Percentiles rank a stretch among this genome's conserved stretches.
phyloP scores from a whole-genome alignment of 2,329 filamentous ascomycete species.

The Cercospora nicotianae region DNA sequence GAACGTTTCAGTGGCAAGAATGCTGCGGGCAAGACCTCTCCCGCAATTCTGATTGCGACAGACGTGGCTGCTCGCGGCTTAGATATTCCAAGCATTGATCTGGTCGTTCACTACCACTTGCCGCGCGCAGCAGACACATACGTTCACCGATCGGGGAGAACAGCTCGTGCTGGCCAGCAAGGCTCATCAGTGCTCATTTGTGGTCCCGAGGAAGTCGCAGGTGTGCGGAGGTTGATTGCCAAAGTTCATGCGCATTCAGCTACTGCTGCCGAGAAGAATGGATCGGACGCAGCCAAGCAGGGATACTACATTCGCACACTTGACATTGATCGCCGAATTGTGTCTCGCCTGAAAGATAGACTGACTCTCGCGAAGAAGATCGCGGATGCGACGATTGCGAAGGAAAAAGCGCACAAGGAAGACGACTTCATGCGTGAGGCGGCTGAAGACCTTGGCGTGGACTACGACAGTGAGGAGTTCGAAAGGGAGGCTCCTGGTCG shows the following conservation, averaged over 20 bases:
- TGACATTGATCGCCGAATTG: conserved; percentile 78
- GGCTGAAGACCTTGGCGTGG: conserved; percentile 89
- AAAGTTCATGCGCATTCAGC: conserved; percentile 74
- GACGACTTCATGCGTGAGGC: conserved; percentile 81
- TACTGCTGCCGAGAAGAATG: conserved; percentile 42
- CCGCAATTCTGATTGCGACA: conserved; percentile 76
- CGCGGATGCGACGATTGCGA: conserved; percentile 77
- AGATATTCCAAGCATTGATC: conserved; percentile 85
- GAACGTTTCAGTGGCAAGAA: conserved; percentile 70
- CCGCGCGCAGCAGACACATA: conserved; percentile 90
- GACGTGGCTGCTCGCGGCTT: conserved; percentile 92
- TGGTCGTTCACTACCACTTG: conserved; percentile 93
- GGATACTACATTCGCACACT: conserved; percentile 74
- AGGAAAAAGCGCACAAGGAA: conserved; percentile 80
- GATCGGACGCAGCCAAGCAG: conserved; percentile 49
- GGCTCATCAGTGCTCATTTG: conserved; percentile 88
- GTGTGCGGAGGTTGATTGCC: conserved; percentile 77
- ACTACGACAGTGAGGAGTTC: conserved; percentile 88
- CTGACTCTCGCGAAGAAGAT: conserved; percentile 82
- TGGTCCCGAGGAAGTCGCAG: conserved; percentile 83
- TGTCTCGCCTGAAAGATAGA: conserved; percentile 72
- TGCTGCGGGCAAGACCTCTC: conserved; percentile 52
- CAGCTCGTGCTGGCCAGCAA: conserved; percentile 74
- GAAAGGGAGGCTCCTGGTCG: conserved; percentile 62
- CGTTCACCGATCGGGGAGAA: conserved; percentile 91